Percentiles rank a stretch among this genome's conserved stretches.
Conservation (phyloP, 176 grass and related monocot genomes). For the Eremochloa ophiuroides region DNA sequence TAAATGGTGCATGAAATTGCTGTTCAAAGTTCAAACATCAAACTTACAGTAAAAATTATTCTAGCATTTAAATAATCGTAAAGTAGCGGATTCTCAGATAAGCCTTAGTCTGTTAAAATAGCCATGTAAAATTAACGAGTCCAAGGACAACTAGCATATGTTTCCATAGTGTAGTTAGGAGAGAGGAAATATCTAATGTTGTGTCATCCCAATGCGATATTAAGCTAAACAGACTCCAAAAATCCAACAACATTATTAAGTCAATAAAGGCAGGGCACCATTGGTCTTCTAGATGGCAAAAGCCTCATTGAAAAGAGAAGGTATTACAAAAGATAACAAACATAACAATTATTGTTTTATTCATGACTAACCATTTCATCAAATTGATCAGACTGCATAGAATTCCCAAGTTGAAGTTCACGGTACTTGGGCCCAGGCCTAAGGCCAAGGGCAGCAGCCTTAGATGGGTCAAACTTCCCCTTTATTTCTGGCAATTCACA, state of each 20-base stretch:
- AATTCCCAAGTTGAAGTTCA: slow-evolving; percentile 89
- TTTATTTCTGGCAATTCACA: slow-evolving; percentile 92
- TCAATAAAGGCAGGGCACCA: background rate
- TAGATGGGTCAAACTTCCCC: slow-evolving; percentile 91
- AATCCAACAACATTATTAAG: background rate
- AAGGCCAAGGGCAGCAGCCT: slow-evolving; percentile 70
- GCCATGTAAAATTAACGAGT: background rate
- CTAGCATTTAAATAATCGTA: background rate
- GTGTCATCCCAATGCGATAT: background rate
- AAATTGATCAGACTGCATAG: slow-evolving; percentile 68
- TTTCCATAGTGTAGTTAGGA: background rate
- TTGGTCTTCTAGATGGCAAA: background rate
- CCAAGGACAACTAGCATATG: background rate
- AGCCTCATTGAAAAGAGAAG: background rate
- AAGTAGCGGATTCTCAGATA: background rate
- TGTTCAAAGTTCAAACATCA: background rate
- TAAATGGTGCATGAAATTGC: background rate
- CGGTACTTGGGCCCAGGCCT: slow-evolving; percentile 80
- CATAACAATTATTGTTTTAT: background rate
- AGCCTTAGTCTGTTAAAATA: background rate
- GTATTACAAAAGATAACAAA: background rate
- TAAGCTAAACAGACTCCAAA: background rate
- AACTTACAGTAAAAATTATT: background rate
- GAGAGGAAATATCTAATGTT: background rate
- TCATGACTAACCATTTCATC: slow-evolving; percentile 56